phyloP scores from a whole-genome alignment of 495 filamentous ascomycete species.

The Hyaloscypha variabilis region DNA sequence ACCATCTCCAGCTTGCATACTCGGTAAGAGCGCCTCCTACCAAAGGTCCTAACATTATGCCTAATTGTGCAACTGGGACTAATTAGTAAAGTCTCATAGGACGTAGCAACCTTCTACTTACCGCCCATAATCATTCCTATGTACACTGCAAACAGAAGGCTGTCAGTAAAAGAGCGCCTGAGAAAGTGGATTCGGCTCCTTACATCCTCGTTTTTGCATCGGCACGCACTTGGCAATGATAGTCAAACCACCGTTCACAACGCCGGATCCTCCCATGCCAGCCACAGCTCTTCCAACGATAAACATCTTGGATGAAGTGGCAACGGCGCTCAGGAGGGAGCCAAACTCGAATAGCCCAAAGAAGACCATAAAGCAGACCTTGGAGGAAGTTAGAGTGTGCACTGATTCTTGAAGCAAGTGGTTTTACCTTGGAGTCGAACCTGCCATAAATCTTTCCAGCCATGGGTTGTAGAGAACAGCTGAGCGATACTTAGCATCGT shows the following conservation, averaged over 20 bases:
- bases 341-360: slow-evolving; percentile 54
- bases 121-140: slow-evolving; percentile 55
- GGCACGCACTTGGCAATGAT: slow-evolving; percentile 53
- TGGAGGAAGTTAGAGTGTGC: slow-evolving; percentile 21
- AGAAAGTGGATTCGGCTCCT: slow-evolving; percentile 39
- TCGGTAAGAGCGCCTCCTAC: slow-evolving; percentile 67
- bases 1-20: slow-evolving; percentile 50
- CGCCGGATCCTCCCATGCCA: slow-evolving; percentile 49
- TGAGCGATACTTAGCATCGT: slow-evolving; percentile 19
- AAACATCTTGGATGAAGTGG: slow-evolving; percentile 53
- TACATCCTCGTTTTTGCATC: slow-evolving; percentile 45
- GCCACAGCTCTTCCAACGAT: slow-evolving; percentile 59
- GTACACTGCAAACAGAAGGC: slow-evolving; percentile 60
- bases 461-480: slow-evolving; percentile 47
- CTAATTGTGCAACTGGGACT: slow-evolving; percentile 44
- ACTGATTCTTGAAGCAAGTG: background rate
- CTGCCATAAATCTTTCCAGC: slow-evolving; percentile 50
- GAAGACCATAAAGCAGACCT: slow-evolving; percentile 45
- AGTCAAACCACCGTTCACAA: slow-evolving; percentile 55
- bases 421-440: slow-evolving; percentile 42
- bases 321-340: slow-evolving; percentile 55
- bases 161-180: background rate
- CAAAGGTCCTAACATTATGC: slow-evolving; percentile 51
- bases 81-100: background rate
- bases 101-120: background rate